Conservation (phyloP, 2,329 filamentous ascomycete species). For the Colletotrichum aenigma region DNA sequence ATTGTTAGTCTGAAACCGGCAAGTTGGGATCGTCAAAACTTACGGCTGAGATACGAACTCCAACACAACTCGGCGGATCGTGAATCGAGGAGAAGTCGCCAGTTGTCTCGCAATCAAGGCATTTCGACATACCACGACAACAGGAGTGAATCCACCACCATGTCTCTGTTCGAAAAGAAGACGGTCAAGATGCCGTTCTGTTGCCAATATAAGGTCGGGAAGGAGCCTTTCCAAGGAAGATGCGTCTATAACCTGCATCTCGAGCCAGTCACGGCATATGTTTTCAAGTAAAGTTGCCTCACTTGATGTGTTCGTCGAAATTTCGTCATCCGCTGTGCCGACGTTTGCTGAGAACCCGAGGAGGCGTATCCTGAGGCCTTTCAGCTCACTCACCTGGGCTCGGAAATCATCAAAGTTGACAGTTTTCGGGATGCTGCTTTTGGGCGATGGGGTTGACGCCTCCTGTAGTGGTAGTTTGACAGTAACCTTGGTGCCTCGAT, state of each 20-base stretch:
- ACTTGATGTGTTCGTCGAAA: too few relatives aligned
- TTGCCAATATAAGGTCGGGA: constrained; percentile 31
- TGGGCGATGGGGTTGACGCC: not conserved
- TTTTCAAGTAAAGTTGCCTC: too few relatives aligned
- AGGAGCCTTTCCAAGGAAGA: constrained; percentile 4
- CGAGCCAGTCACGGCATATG: constrained; percentile 35
- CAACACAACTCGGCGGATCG: constrained; percentile 27
- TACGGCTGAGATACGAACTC: constrained; percentile 44
- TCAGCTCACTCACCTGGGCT: constrained; percentile 29
- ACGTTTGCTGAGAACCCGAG: too few relatives aligned
- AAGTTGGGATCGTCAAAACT: constrained; percentile 5
- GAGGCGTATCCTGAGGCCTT: constrained; percentile 9
- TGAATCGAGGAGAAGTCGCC: constrained; percentile 21
- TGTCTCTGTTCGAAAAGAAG: not conserved
- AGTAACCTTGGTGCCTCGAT: constrained; percentile 38
- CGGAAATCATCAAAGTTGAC: constrained; percentile 31
- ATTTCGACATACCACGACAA: constrained; percentile 37
- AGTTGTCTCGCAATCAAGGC: constrained; percentile 30
- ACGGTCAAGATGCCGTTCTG: constrained; percentile 6
- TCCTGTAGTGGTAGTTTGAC: constrained; percentile 34
- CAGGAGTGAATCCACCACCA: not conserved
- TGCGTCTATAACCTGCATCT: constrained; percentile 28
- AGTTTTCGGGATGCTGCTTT: not conserved
- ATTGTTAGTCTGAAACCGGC: not conserved
- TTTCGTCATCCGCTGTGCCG: too few relatives aligned